Base-by-base conservation (phyloP, 2,329 filamentous ascomycete species). In the Pseudogymnoascus sp. region DNA sequence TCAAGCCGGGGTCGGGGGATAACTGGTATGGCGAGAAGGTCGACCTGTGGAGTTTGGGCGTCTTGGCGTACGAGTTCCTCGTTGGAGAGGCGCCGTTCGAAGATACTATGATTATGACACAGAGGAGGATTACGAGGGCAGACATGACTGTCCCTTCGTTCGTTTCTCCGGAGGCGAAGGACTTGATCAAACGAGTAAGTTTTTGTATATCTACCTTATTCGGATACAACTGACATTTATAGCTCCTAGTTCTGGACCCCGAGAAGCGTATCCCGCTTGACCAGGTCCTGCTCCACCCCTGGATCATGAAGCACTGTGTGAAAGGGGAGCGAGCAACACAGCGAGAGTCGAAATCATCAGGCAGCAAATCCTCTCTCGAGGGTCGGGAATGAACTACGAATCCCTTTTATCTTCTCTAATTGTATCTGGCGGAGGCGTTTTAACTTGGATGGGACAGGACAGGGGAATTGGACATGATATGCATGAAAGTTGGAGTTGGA, bases 51-150 rank as follows among this genome's bases (percentile, higher is more conserved):
- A 94, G 90, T 73, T 79, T 99, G 71, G 94, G 94, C 23, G 94
- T 97, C 21, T 76, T 99, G 76, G 96, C 89, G 1, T 99, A 97
- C 71, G 94, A 99, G 77, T 99, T 99, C 71, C 77, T 99, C 64
- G 91, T 96, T 35, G 94, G 94, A 65, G 92, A 97, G 78, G 94
- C 94, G 14, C 94, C 94, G 0, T 99, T 99, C 71, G 94, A 99
- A 76, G 94, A 97, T 72, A 94, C 91, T 2, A 91, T 91, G 4
- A 85, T 93, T 66, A 96, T 96, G 90, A 99, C 94, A 25, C 92
- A 96, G 69, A 82, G 91, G 69, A 86, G 92, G 71, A 99, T 99
- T 75, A 85, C 87, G 4, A 82, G 91, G 69, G 91, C 88, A 31
- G 94, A 97, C 71, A 97, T 97, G 91, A 89, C 88, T 0, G 87